These are phyloP conservation scores for Orobanche coerulescens DNA, from an alignment of 257 asterid species.

Conservation along the genomic window DNA sequence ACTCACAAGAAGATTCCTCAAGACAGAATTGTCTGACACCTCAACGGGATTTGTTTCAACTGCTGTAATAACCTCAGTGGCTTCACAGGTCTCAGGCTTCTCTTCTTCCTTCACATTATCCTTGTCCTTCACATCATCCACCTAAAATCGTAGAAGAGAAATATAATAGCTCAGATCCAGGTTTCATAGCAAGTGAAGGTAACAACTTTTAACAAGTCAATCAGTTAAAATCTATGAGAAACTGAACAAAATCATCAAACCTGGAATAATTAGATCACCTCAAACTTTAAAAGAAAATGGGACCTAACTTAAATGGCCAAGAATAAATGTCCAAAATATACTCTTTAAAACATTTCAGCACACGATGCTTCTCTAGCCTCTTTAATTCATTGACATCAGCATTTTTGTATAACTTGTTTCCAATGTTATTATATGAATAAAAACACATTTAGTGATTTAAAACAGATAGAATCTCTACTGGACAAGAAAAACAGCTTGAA, in stretches of 20 bases:
- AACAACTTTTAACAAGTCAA: neutral
- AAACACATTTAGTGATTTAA: neutral
- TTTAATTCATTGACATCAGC: neutral
- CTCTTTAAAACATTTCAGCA: neutral
- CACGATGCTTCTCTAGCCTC: neutral
- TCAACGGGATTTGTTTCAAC: slow-evolving; percentile 40
- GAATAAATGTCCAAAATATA: neutral
- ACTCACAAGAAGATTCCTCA: slow-evolving; percentile 98
- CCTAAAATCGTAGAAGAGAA: slow-evolving; percentile 26
- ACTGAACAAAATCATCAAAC: neutral
- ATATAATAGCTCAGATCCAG: neutral
- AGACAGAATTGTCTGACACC: slow-evolving; percentile 45
- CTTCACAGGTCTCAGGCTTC: slow-evolving; percentile 28
- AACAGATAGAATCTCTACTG: neutral
- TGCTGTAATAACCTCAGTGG: slow-evolving; percentile 26
- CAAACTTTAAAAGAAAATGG: neutral
- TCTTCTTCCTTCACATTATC: slow-evolving; percentile 40
- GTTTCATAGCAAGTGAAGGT: neutral
- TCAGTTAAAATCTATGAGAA: neutral
- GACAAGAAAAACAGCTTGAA: neutral
- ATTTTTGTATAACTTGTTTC: neutral
- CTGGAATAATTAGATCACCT: neutral
- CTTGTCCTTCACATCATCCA: slow-evolving; percentile 38
- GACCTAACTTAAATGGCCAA: neutral
- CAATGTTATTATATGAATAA: neutral